These are phyloP conservation scores for Thymus quinquecostatus DNA, from an alignment of 257 asterid genomes.

Conservation along the genomic window DNA sequence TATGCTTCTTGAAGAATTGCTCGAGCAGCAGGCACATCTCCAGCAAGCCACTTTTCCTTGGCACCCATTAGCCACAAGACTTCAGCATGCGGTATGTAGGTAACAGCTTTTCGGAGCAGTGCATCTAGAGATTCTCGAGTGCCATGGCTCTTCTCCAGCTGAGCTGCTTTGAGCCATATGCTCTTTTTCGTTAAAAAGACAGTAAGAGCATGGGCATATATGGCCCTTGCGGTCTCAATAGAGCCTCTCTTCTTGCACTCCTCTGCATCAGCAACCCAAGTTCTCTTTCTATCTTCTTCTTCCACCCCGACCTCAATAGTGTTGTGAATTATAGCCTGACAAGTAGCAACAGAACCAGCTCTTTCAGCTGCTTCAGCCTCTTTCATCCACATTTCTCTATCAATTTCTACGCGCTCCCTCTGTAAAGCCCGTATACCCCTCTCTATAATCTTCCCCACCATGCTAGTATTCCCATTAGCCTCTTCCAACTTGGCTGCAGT, in stretches of 20 bases:
- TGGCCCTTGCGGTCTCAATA: conserved; percentile 89
- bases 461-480: conserved; percentile 69
- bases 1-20: conserved; percentile 95
- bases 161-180: conserved; percentile 99
- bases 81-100: conserved; percentile 86
- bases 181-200: conserved; percentile 87
- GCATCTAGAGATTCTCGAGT: conserved; percentile 86
- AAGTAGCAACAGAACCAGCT: conserved; percentile 84
- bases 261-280: conserved; percentile 98
- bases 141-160: conserved; percentile 94
- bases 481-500: conserved; percentile 95
- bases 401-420: conserved; percentile 86
- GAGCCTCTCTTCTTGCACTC: conserved; percentile 95
- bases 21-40: conserved; percentile 92
- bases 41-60: conserved; percentile 98
- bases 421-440: conserved; percentile 83
- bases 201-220: conserved; percentile 79
- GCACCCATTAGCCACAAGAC: conserved; percentile 97
- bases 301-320: conserved; percentile 89
- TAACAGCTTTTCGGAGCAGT: conserved; percentile 80
- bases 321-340: conserved; percentile 80
- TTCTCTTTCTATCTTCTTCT: conserved; percentile 92
- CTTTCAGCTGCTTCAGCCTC: conserved; percentile 96
- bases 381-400: conserved; percentile 92
- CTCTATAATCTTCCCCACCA: conserved; percentile 80